A percentile compares a stretch with the other conserved stretches of the same genome.
Evolutionary conservation across 148 eudicot genomes (phyloP).

Genomic region (Fagopyrum tataricum): DNA sequence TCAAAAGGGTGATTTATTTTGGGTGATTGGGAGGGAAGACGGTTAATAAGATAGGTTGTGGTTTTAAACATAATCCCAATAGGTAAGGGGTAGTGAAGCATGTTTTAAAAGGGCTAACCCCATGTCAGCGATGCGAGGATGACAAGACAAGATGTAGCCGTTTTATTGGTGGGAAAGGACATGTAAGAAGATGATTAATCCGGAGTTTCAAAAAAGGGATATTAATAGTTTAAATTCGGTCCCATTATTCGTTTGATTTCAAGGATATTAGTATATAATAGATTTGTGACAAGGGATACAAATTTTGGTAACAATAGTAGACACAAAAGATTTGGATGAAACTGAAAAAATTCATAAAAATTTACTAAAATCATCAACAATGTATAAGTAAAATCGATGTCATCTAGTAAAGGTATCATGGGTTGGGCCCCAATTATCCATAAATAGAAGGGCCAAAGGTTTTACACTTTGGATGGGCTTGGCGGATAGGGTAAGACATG

Average conservation of each 20-base stretch:
- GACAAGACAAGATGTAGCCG: neutral
- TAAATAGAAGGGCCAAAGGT: neutral
- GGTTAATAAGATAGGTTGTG: neutral
- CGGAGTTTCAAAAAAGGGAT: neutral
- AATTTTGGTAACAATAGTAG: neutral
- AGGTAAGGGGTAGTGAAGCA: neutral
- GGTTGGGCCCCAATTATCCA: neutral
- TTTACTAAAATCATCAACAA: neutral
- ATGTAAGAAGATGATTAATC: neutral
- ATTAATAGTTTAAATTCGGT: neutral
- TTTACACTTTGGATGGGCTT: neutral
- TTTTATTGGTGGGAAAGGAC: constrained; percentile 1
- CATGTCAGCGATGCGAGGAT: neutral
- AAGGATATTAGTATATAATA: neutral
- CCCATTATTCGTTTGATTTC: neutral
- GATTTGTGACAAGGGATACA: neutral
- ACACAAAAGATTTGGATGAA: neutral
- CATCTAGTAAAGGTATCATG: too few relatives aligned
- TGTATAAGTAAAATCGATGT: too few relatives aligned
- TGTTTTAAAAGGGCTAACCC: neutral
- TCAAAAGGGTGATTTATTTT: neutral
- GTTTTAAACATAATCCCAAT: neutral
- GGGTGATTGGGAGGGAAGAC: neutral
- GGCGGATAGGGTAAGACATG: neutral
- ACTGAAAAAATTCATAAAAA: neutral